Base-by-base conservation (phyloP, 1,139 yeast species). In the Nakaseomyces delphensis region DNA sequence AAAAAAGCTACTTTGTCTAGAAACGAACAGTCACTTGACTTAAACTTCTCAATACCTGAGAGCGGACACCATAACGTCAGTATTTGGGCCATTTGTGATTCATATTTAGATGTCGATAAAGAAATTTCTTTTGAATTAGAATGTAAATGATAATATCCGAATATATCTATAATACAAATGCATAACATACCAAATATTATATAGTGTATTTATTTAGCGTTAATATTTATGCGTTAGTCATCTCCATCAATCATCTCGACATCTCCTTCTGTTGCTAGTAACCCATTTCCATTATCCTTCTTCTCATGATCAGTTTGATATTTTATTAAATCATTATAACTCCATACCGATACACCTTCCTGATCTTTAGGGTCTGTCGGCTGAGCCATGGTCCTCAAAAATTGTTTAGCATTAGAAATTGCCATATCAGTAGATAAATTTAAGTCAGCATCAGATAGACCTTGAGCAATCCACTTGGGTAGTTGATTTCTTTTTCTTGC, bases 361-460 rank as follows among this genome's bases (percentile, higher is more conserved):
- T 85, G 95, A 57, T 91, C 97, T 50, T 83, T 80, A 1, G 87
- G 84, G 57, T 87, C 80, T 1, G 86, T 71, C 0, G 98, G 97
- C 62, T 91, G 99, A 0, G 98, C 97, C 75, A 89, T 78, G 3
- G 89, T 82, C 53, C 97, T 71, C 58, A 91, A 69, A 58, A 91
- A 91, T 64, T 87, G 89, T 59, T 86, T 89, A 1, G 97, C 95
- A 43, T 84, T 80, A 0, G 97, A 95, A 45, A 91, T 74, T 0
- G 97, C 97, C 96, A 91, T 91, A 66, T 91, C 99, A 0, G 97
- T 91, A 0, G 96, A 87, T 44, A 91, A 67, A 54, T 89, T 91
- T 2, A 85, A 76, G 57, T 91, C 97, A 0, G 96, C 89, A 59
- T 91, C 97, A 27, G 83, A 69, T 46, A 91, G 71, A 1, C 91